Evolutionary conservation across 2,329 filamentous ascomycete genomes (phyloP).

Genomic region (Akanthomyces muscarius): DNA sequence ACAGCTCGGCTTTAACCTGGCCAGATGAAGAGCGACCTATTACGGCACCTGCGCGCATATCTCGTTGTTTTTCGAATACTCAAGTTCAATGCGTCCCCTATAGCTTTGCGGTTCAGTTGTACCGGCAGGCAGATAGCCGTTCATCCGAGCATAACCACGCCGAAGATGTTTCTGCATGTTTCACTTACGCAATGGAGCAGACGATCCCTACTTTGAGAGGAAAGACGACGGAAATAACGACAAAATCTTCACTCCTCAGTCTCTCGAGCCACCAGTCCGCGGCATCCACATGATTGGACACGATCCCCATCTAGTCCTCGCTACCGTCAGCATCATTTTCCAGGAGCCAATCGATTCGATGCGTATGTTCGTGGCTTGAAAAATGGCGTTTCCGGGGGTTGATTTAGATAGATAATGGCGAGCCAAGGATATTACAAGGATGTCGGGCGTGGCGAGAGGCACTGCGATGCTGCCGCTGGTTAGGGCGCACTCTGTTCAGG

Average conservation of each 20-base stretch:
- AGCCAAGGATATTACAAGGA: not conserved
- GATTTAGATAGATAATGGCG: not conserved
- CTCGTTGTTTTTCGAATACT: not conserved
- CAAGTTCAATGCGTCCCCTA: not conserved
- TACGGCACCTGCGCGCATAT: not conserved
- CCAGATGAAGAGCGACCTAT: not conserved
- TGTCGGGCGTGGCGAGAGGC: not conserved
- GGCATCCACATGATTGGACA: constrained; percentile 4
- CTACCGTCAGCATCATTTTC: not conserved
- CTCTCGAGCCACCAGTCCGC: not conserved
- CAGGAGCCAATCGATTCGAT: constrained; percentile 8
- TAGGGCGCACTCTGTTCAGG: not conserved
- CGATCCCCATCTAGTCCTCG: not conserved
- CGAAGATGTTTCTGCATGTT: not conserved
- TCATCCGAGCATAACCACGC: constrained; percentile 5
- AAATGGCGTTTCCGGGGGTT: not conserved
- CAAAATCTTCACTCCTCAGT: not conserved
- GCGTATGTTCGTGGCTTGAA: constrained; percentile 3
- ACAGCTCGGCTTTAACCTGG: too few relatives aligned
- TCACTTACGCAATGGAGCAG: not conserved
- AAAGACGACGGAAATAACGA: constrained; percentile 3
- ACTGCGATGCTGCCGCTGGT: not conserved
- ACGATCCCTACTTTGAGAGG: not conserved
- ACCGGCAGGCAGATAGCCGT: not conserved
- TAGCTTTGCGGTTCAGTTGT: not conserved